Evolutionary conservation across 768 basidiomycete genomes (phyloP).

Genomic region (Boletus coccyginus): DNA sequence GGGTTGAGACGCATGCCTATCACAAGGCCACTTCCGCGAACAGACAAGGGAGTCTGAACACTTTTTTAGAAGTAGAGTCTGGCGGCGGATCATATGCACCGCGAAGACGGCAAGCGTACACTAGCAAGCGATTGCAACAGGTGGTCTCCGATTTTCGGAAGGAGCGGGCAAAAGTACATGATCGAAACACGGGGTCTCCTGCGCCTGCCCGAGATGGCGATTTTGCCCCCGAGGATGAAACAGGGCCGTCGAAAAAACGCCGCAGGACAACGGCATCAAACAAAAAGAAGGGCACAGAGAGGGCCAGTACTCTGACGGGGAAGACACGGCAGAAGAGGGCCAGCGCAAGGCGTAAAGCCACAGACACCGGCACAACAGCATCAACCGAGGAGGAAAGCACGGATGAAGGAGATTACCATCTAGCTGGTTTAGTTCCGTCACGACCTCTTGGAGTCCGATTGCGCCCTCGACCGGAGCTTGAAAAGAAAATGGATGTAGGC

Average conservation of each 20-base stretch:
- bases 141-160: conserved; percentile 81
- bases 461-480: conserved; percentile 43
- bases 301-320: neutral
- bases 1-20: neutral
- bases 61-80: conserved; percentile 68
- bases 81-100: conserved; percentile 74
- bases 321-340: conserved; percentile 4
- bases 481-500: conserved; percentile 12
- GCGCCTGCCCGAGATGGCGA: conserved; percentile 27
- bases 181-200: conserved; percentile 12
- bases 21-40: conserved; percentile 59
- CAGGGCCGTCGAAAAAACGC: conserved; percentile 32
- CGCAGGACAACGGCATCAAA: conserved; percentile 20
- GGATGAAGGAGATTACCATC: conserved; percentile 10
- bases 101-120: conserved; percentile 74
- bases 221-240: conserved; percentile 25
- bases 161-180: conserved; percentile 26
- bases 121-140: conserved; percentile 83
- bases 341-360: neutral
- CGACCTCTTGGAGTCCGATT: conserved; percentile 32
- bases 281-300: conserved; percentile 5
- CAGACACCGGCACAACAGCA: neutral
- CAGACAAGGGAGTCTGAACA: conserved; percentile 72
- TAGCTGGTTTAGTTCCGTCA: conserved; percentile 8
- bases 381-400: conserved; percentile 17